Conservation (phyloP, 140 eudicot species). For the Artemisia princeps region DNA sequence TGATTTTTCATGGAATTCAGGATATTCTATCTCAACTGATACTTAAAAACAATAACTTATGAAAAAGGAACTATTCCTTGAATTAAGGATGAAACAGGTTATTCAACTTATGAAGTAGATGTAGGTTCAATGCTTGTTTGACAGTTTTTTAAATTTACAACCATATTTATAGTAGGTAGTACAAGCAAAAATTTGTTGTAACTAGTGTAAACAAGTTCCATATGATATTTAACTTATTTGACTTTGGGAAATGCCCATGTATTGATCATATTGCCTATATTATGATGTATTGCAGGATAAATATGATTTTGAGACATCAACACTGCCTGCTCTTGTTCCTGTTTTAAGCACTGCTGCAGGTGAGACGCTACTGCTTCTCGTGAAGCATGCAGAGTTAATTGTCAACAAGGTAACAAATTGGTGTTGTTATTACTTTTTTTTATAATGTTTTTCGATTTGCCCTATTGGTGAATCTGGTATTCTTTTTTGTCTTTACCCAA, state of each 20-base stretch:
- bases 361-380: constrained; percentile 81
- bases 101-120: no score
- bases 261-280: background rate
- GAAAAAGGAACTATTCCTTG: no score
- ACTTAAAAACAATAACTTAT: no score
- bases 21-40: no score
- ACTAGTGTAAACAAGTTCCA: no score
- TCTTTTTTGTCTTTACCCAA: constrained; percentile 17
- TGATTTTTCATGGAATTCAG: no score
- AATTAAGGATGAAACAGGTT: no score
- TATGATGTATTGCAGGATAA: constrained; percentile 58
- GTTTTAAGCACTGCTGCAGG: constrained; percentile 84
- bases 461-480: constrained; percentile 14
- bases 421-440: background rate
- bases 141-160: no score
- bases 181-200: no score
- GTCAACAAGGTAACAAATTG: constrained; percentile 67
- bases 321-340: constrained; percentile 88
- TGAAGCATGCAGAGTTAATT: constrained; percentile 94
- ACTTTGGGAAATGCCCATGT: background rate
- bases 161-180: no score
- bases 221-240: no score
- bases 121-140: no score
- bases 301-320: constrained; percentile 81
- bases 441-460: constrained; percentile 12